A percentile compares a stretch with the other conserved stretches of the same genome.
Conservation (phyloP, 2,329 filamentous ascomycete genomes). For the Alternaria hordeiaustralica region DNA sequence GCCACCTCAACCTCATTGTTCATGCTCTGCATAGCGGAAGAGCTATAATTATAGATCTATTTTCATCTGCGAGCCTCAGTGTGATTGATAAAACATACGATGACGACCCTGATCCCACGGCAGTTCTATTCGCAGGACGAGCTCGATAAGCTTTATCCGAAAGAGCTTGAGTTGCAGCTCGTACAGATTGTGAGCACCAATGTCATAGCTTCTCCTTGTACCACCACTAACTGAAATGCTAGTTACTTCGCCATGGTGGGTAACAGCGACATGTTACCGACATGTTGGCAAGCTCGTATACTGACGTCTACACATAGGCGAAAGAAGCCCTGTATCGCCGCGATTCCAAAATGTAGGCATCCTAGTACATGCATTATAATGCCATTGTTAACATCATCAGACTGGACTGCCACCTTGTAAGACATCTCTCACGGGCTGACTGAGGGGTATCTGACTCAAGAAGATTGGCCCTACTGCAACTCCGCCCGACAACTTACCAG, state of each 20-base stretch:
- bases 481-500: conserved; percentile 74
- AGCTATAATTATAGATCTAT: not conserved
- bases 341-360: conserved; percentile 78
- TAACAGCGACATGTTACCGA: not conserved
- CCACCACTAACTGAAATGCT: conserved; percentile 8
- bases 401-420: conserved; percentile 44
- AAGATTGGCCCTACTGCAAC: conserved; percentile 89
- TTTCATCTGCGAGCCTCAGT: not conserved
- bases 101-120: conserved; percentile 80
- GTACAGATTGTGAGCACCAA: conserved; percentile 74
- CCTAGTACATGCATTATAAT: not conserved
- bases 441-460: conserved; percentile 6
- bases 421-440: not conserved
- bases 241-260: conserved; percentile 51
- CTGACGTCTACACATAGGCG: conserved; percentile 53
- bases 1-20: not conserved
- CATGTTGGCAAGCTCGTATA: not conserved
- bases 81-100: conserved; percentile 46
- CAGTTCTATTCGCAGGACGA: conserved; percentile 81
- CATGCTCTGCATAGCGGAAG: not conserved
- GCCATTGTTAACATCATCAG: conserved; percentile 19
- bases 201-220: not conserved
- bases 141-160: conserved; percentile 80
- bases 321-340: conserved; percentile 84
- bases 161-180: conserved; percentile 78